Percentiles rank a stretch among this genome's conserved stretches.
Conservation (phyloP, 345 rosid genomes). For the Linum trigynum region DNA sequence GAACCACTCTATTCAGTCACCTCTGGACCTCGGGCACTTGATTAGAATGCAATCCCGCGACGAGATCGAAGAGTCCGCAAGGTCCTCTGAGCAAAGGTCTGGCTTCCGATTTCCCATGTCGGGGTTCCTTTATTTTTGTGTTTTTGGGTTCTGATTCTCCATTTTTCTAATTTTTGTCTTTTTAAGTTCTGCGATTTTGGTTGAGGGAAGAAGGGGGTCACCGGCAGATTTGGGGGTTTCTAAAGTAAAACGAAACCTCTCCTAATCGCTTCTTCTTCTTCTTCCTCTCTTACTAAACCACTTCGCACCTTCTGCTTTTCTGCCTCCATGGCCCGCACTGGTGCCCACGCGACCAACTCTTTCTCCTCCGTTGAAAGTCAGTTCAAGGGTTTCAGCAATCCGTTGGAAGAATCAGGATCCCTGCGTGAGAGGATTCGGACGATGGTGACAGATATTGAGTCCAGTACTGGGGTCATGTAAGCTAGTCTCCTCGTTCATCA, state of each 20-base stretch:
- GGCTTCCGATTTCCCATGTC: too few species aligned
- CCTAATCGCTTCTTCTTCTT: neutral
- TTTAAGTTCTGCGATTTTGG: too few species aligned
- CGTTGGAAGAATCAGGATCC: conserved; percentile 63
- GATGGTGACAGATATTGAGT: conserved; percentile 68
- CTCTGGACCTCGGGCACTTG: too few species aligned
- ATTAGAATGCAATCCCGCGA: too few species aligned
- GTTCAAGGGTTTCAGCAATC: conserved; percentile 62
- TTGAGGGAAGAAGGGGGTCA: too few species aligned
- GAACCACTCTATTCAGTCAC: too few species aligned
- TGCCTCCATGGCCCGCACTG: conserved; percentile 35
- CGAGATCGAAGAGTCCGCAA: too few species aligned
- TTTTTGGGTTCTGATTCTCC: too few species aligned
- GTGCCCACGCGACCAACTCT: conserved; percentile 25
- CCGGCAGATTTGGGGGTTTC: too few species aligned
- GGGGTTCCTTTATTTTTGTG: too few species aligned
- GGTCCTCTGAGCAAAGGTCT: too few species aligned
- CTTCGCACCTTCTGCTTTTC: conserved; percentile 11
- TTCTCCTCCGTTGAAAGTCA: conserved; percentile 51
- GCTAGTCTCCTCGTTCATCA: conserved; percentile 81
- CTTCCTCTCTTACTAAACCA: neutral
- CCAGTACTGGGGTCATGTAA: conserved; percentile 55
- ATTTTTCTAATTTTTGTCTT: too few species aligned
- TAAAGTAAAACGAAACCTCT: neutral
- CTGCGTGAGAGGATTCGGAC: conserved; percentile 65